Evolutionary conservation across 805 yeast genomes (phyloP).

Genomic region (Babjeviella inositovora): DNA sequence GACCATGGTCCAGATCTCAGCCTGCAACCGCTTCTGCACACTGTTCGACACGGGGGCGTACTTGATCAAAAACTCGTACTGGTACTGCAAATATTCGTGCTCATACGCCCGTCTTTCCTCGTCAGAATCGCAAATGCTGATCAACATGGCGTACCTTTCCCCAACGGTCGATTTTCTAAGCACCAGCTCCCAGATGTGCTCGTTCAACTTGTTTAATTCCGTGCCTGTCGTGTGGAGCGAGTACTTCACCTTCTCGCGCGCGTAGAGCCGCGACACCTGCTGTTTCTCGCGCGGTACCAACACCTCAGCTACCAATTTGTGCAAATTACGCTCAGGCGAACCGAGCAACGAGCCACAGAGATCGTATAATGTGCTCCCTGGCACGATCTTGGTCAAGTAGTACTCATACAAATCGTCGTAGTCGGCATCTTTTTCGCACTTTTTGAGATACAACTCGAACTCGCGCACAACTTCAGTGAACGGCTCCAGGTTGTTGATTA

Average conservation of each 20-base stretch:
- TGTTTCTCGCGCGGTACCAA: conserved; percentile 7
- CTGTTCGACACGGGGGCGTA: conserved; percentile 30
- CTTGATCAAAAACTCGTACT: conserved; percentile 33
- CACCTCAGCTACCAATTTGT: conserved; percentile 21
- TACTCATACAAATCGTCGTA: conserved; percentile 1
- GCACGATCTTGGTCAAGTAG: conserved; percentile 33
- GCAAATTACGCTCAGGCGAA: conserved; percentile 25
- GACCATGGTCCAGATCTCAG: conserved; percentile 34
- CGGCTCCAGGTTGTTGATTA: conserved; percentile 23
- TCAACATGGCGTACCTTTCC: conserved; percentile 31
- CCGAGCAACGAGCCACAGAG: conserved; percentile 29
- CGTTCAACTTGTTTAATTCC: conserved; percentile 22
- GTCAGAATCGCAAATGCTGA: conserved; percentile 51
- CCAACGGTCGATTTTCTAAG: conserved; percentile 36
- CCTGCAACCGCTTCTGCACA: conserved; percentile 17
- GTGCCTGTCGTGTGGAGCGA: conserved; percentile 22
- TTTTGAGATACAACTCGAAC: conserved; percentile 25
- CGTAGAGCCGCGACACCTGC: conserved; percentile 6
- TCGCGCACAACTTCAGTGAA: conserved; percentile 31
- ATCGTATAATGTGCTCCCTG: conserved; percentile 39
- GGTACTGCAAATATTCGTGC: conserved; percentile 38
- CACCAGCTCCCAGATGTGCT: conserved; percentile 25
- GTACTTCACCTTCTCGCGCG: conserved; percentile 19
- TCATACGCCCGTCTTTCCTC: conserved; percentile 40
- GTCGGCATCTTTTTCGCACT: conserved; percentile 11